phyloP scores from a whole-genome alignment of 2,329 filamentous ascomycete species.

The Xylariales sp. region DNA sequence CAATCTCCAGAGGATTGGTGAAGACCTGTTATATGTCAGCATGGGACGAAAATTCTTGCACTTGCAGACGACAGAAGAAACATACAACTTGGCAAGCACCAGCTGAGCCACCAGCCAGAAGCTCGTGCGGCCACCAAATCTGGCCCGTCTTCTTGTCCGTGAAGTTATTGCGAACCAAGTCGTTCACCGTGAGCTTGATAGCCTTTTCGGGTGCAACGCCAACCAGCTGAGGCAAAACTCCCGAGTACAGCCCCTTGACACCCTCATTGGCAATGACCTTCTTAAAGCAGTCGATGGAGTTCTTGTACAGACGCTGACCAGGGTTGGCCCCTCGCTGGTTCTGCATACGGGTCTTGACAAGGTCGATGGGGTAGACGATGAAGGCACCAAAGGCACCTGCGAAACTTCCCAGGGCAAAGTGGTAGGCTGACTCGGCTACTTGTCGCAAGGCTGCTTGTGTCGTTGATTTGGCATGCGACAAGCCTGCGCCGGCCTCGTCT shows the following conservation, averaged over 20 bases:
- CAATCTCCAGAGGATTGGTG: constrained; percentile 96
- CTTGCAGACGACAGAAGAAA: constrained; percentile 6
- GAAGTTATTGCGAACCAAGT: constrained; percentile 74
- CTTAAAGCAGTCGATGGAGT: constrained; percentile 89
- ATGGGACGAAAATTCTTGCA: too few species aligned
- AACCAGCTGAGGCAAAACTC: constrained; percentile 89
- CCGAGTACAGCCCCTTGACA: constrained; percentile 83
- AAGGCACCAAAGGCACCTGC: constrained; percentile 97
- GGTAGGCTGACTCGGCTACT: constrained; percentile 74
- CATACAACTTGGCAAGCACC: constrained; percentile 94
- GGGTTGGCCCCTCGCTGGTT: constrained; percentile 84
- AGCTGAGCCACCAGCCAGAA: constrained; percentile 82
- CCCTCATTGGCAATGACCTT: constrained; percentile 95
- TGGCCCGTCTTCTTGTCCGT: constrained; percentile 68
- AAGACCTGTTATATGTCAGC: constrained; percentile 61
- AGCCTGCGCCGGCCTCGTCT: constrained; percentile 35
- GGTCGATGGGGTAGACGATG: constrained; percentile 98
- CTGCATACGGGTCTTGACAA: constrained; percentile 98
- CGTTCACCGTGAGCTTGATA: constrained; percentile 98
- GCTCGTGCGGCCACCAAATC: constrained; percentile 68
- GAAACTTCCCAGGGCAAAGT: constrained; percentile 83
- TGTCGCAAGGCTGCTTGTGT: constrained; percentile 56
- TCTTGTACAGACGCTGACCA: constrained; percentile 89
- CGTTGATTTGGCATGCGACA: constrained; percentile 46
- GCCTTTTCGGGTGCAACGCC: constrained; percentile 99